Evolutionary conservation across 1,284 basidiomycete species (phyloP).

Genomic region (Sporisorium exsertum): DNA sequence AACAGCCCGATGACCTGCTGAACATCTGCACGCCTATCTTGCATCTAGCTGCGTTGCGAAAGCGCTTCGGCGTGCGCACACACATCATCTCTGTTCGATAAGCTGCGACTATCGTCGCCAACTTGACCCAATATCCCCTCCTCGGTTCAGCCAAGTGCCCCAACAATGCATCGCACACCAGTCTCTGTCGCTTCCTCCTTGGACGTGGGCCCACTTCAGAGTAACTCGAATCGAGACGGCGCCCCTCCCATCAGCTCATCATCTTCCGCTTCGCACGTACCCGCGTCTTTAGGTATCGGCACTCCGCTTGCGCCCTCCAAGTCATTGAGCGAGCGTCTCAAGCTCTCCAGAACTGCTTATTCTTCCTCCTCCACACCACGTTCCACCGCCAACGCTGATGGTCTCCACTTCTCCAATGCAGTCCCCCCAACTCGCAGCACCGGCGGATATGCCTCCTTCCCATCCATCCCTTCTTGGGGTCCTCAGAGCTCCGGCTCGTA

Average conservation of each 20-base stretch:
- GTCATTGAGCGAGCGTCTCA: slow-evolving; percentile 34
- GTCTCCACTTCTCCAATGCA: slow-evolving; percentile 24
- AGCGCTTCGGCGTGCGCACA: slow-evolving; percentile 14
- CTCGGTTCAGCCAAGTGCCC: neutral
- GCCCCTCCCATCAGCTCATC: neutral
- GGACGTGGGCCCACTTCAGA: slow-evolving; percentile 6
- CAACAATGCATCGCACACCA: slow-evolving; percentile 15
- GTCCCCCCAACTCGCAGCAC: slow-evolving; percentile 5
- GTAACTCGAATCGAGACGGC: neutral
- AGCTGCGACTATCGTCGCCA: neutral
- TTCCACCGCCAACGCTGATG: slow-evolving; percentile 17
- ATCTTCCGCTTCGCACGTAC: slow-evolving; percentile 20
- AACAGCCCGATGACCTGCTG: neutral
- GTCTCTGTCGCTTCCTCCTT: slow-evolving; percentile 5
- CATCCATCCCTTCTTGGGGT: slow-evolving; percentile 26
- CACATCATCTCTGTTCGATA: neutral
- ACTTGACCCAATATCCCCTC: neutral
- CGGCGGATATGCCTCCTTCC: slow-evolving; percentile 10
- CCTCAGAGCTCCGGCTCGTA: neutral
- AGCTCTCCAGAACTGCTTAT: slow-evolving; percentile 18
- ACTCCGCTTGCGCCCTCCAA: slow-evolving; percentile 3
- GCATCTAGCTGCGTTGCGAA: slow-evolving; percentile 1
- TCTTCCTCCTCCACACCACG: slow-evolving; percentile 2
- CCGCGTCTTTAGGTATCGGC: slow-evolving; percentile 42
- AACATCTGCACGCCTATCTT: neutral